Conservation (phyloP, 495 filamentous ascomycete genomes). For the Aspergillus affinis region DNA sequence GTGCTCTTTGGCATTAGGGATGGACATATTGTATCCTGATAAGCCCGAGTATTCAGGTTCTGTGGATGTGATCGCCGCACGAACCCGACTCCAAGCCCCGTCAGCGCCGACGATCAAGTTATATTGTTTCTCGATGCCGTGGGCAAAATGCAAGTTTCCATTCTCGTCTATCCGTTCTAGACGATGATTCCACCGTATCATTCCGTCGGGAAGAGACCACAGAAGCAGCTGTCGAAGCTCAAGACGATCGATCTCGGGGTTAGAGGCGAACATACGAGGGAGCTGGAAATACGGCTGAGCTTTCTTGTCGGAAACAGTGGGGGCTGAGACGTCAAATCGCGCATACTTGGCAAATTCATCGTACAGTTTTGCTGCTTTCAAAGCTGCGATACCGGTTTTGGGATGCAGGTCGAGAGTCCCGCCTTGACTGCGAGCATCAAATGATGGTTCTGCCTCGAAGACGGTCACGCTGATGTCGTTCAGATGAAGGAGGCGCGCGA, state of each 20-base stretch:
- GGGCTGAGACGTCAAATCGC: neutral
- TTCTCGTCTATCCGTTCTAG: neutral
- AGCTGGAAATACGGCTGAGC: neutral
- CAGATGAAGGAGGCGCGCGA: constrained; percentile 53
- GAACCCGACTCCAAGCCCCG: constrained; percentile 57
- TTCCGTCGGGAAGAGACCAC: neutral
- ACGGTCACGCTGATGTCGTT: constrained; percentile 18
- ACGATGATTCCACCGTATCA: neutral
- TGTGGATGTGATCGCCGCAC: constrained; percentile 33
- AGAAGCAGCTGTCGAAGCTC: neutral
- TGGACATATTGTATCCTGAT: neutral
- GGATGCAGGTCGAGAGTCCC: constrained; percentile 58
- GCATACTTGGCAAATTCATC: constrained; percentile 47
- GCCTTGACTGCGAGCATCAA: constrained; percentile 38
- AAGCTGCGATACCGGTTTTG: constrained; percentile 47
- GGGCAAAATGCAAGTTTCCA: neutral
- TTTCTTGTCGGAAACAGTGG: neutral
- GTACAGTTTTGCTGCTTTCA: constrained; percentile 50
- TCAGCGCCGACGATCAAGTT: constrained; percentile 61
- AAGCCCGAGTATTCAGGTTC: neutral
- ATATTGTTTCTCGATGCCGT: constrained; percentile 20
- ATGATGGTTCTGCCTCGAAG: constrained; percentile 31
- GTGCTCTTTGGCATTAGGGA: neutral
- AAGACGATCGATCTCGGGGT: constrained; percentile 1
- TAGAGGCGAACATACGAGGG: neutral